Percentiles rank a stretch among this genome's conserved stretches.
These are phyloP conservation scores for Sisymbrium altissimum DNA, from an alignment of 345 rosid genomes.

Conservation along the genomic window DNA sequence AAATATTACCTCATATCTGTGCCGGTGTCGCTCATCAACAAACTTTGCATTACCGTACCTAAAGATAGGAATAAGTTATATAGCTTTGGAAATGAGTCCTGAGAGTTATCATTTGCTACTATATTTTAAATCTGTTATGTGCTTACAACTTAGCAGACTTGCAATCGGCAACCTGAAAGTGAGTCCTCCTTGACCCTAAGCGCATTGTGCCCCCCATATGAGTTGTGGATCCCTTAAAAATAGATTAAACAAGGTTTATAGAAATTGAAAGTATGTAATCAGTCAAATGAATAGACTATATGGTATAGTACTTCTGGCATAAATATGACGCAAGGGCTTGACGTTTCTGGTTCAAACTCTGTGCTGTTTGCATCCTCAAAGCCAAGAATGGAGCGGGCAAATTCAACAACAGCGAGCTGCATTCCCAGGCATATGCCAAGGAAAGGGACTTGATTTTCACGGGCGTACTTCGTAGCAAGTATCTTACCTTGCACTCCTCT, in stretches of 20 bases:
- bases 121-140: background rate
- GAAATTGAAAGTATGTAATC: background rate
- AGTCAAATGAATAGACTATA: background rate
- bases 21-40: constrained; percentile 79
- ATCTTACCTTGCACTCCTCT: constrained; percentile 87
- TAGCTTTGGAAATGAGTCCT: background rate
- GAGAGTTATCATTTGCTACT: background rate
- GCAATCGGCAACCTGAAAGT: constrained; percentile 61
- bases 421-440: constrained; percentile 85
- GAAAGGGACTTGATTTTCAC: constrained; percentile 67
- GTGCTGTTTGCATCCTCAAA: constrained; percentile 66
- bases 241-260: constrained; percentile 7
- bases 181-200: constrained; percentile 72
- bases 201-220: constrained; percentile 93
- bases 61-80: background rate
- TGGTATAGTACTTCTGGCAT: constrained; percentile 65
- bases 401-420: constrained; percentile 85
- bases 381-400: constrained; percentile 69
- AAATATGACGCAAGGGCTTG: constrained; percentile 72
- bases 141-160: constrained; percentile 72
- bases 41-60: constrained; percentile 66
- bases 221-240: constrained; percentile 64
- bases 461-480: constrained; percentile 76
- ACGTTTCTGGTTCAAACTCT: constrained; percentile 69
- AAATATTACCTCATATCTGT: constrained; percentile 68